Conservation (phyloP, 441 rosid genomes). For the Hura crepitans region DNA sequence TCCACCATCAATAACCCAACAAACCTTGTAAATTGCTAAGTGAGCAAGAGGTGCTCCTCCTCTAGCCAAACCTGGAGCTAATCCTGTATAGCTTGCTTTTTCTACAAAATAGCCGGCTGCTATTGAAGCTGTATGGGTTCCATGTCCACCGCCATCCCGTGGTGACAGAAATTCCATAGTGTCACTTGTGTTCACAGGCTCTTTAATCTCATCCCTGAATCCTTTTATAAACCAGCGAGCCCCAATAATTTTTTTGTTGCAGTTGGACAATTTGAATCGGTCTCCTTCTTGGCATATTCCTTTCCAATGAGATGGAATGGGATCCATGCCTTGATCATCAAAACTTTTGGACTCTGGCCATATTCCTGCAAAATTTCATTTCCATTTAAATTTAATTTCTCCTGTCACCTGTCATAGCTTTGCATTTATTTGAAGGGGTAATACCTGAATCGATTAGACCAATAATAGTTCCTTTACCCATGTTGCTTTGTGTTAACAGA, state of each 20-base stretch:
- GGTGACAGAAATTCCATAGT: slow-evolving; percentile 27
- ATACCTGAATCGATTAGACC: slow-evolving; percentile 45
- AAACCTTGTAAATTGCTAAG: slow-evolving; percentile 36
- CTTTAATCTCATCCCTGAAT: not conserved
- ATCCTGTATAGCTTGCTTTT: slow-evolving; percentile 27
- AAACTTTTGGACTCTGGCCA: slow-evolving; percentile 45
- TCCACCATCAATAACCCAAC: slow-evolving; percentile 18
- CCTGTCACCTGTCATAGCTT: not conserved
- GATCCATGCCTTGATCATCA: slow-evolving; percentile 27
- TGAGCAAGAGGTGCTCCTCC: slow-evolving; percentile 40
- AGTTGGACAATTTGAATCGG: slow-evolving; percentile 28
- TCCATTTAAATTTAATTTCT: not conserved
- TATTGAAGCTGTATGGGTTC: slow-evolving; percentile 39
- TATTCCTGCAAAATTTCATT: slow-evolving; percentile 24
- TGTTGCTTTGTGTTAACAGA: slow-evolving; percentile 26
- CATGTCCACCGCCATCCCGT: slow-evolving; percentile 35
- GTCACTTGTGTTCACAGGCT: slow-evolving; percentile 1
- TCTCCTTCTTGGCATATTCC: slow-evolving; percentile 36
- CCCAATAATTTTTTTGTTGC: slow-evolving; percentile 38
- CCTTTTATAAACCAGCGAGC: slow-evolving; percentile 35
- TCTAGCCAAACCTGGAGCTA: slow-evolving; percentile 32
- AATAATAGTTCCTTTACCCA: slow-evolving; percentile 42
- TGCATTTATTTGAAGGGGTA: not conserved
- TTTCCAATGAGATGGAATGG: slow-evolving; percentile 35
- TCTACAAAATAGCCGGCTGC: slow-evolving; percentile 35